Evolutionary conservation across 108 stramenopile genomes (phyloP).

Genomic region (Skeletonema tropicum): DNA sequence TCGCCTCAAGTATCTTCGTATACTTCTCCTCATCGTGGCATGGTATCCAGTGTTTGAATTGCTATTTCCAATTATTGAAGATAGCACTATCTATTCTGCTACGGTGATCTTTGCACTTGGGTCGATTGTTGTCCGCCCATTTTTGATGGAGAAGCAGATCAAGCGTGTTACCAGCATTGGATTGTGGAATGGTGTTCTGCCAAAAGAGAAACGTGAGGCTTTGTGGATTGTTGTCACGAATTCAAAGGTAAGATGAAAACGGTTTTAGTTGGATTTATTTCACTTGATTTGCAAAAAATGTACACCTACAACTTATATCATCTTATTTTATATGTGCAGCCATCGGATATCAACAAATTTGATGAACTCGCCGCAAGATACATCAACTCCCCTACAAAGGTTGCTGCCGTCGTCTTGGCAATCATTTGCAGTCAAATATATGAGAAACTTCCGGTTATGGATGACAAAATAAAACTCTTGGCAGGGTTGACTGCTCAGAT

Average conservation of each 20-base stretch:
- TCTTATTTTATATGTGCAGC: neutral
- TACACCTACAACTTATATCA: neutral
- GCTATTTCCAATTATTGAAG: constrained; percentile 21
- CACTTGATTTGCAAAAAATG: too few relatives aligned
- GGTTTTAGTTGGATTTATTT: neutral
- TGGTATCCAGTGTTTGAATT: constrained; percentile 39
- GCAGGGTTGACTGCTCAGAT: constrained; percentile 12
- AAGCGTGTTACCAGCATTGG: constrained; percentile 37
- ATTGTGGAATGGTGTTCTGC: constrained; percentile 35
- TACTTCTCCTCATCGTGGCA: constrained; percentile 34
- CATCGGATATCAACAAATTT: constrained; percentile 44
- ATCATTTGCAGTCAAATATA: constrained; percentile 23
- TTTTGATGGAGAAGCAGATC: constrained; percentile 40
- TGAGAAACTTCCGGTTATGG: constrained; percentile 20
- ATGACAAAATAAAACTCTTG: constrained; percentile 33
- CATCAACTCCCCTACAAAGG: constrained; percentile 21
- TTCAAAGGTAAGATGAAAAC: neutral
- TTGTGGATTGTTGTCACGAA: constrained; percentile 36
- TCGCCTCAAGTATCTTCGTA: constrained; percentile 20
- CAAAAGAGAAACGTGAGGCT: constrained; percentile 42
- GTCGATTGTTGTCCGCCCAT: constrained; percentile 17
- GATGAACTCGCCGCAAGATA: constrained; percentile 36
- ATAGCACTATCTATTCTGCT: constrained; percentile 17
- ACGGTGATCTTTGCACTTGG: constrained; percentile 10
- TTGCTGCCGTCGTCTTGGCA: constrained; percentile 11